Evolutionary conservation across 108 stramenopile species (phyloP).

Genomic region (Licmophora abbreviata): DNA sequence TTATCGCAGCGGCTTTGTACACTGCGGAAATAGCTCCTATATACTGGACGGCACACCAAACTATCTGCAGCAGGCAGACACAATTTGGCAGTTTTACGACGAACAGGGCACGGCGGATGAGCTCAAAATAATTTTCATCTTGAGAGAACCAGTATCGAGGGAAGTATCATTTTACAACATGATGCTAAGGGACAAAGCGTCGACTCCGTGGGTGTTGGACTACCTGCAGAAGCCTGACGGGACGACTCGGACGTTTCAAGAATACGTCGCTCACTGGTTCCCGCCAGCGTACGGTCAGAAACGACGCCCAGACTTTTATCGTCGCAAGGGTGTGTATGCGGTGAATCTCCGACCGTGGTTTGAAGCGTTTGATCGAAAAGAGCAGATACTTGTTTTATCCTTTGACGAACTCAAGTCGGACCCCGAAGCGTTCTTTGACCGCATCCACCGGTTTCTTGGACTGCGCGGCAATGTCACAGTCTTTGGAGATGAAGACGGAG

Average conservation of each 20-base stretch:
- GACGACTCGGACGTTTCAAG: slow-evolving; percentile 16
- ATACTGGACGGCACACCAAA: slow-evolving; percentile 30
- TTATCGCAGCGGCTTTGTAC: slow-evolving; percentile 24
- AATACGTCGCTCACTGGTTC: slow-evolving; percentile 4
- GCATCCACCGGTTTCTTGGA: slow-evolving; percentile 23
- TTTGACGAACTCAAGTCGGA: slow-evolving; percentile 18
- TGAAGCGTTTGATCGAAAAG: slow-evolving; percentile 16
- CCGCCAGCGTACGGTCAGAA: too few relatives aligned
- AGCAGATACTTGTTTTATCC: slow-evolving; percentile 24
- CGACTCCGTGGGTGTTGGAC: too few relatives aligned
- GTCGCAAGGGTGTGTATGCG: slow-evolving; percentile 12
- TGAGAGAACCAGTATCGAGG: slow-evolving; percentile 26
- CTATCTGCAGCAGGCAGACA: slow-evolving; percentile 5
- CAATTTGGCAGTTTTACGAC: slow-evolving; percentile 12
- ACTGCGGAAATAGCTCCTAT: slow-evolving; percentile 2
- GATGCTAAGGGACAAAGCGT: too few relatives aligned
- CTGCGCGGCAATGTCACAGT: too few relatives aligned
- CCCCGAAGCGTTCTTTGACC: slow-evolving; percentile 11
- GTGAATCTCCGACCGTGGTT: slow-evolving; percentile 21
- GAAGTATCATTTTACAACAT: slow-evolving; percentile 27
- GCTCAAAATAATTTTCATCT: slow-evolving; percentile 26
- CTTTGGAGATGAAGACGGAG: too few relatives aligned
- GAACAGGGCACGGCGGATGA: slow-evolving; percentile 1
- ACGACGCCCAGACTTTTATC: not conserved
- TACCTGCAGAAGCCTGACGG: not conserved